Evolutionary conservation across 2,329 filamentous ascomycete genomes (phyloP).

Genomic region (Curvularia hawaiiensis): DNA sequence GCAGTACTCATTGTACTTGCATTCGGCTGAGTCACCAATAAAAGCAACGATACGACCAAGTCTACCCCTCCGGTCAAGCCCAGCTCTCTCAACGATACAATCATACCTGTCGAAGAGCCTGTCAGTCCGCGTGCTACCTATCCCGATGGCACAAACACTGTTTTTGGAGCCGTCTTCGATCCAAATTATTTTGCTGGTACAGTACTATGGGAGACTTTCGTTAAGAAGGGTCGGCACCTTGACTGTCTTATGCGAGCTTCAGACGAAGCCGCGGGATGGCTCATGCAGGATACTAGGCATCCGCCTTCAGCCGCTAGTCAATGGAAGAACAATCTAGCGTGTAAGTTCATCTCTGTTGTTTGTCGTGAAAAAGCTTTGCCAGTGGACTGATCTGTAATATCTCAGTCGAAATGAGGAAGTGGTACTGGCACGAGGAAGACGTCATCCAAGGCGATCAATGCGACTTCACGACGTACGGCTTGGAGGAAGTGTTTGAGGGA

Average conservation of each 20-base stretch:
- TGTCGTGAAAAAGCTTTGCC: not conserved
- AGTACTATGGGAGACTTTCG: conserved; percentile 15
- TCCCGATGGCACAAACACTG: not conserved
- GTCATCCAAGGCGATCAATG: conserved; percentile 5
- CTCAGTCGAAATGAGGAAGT: conserved; percentile 14
- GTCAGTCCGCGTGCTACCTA: not conserved
- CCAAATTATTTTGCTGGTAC: conserved; percentile 10
- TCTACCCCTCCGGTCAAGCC: not conserved
- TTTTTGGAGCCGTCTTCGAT: conserved; percentile 9
- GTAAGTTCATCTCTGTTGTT: not conserved
- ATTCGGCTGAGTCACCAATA: not conserved
- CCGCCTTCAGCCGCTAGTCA: conserved; percentile 25
- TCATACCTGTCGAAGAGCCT: not conserved
- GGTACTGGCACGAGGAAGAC: conserved; percentile 20
- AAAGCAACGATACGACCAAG: not conserved
- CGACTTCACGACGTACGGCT: conserved; percentile 10
- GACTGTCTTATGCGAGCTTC: conserved; percentile 24
- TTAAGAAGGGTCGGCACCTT: conserved; percentile 19
- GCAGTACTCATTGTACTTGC: not conserved
- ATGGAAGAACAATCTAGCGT: conserved; percentile 24
- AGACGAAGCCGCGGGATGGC: conserved; percentile 23
- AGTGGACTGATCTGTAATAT: not conserved
- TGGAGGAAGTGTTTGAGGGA: conserved; percentile 12
- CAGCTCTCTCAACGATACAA: not conserved
- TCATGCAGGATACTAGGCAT: conserved; percentile 9